Percentiles rank a stretch among this genome's conserved stretches.
Conservation (phyloP, 2,329 filamentous ascomycete species). For the Ophiocordyceps australis region DNA sequence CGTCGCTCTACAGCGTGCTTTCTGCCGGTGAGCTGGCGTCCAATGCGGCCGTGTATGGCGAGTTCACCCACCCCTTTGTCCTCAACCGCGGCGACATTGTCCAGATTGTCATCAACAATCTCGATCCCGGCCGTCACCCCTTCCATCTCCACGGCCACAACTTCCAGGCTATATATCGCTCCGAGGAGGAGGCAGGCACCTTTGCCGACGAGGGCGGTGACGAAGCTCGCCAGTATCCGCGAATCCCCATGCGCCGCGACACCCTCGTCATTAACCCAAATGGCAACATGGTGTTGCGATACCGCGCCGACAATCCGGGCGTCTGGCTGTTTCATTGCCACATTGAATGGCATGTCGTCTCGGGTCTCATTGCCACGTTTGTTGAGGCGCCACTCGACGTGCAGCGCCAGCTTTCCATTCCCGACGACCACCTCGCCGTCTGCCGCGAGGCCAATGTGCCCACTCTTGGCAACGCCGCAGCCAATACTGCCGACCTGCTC, state of each 20-base stretch:
- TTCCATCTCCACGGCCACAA: slow-evolving; percentile 67
- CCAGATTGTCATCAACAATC: slow-evolving; percentile 62
- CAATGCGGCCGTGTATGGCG: slow-evolving; percentile 45
- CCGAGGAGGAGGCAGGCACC: slow-evolving; percentile 34
- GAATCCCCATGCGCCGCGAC: slow-evolving; percentile 47
- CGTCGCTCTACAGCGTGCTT: slow-evolving; percentile 60
- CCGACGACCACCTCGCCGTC: slow-evolving; percentile 34
- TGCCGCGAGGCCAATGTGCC: slow-evolving; percentile 35
- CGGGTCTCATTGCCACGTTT: slow-evolving; percentile 47
- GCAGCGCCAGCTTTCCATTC: slow-evolving; percentile 39
- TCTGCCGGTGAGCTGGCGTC: slow-evolving; percentile 39
- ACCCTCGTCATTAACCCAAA: slow-evolving; percentile 45
- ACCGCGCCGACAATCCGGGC: slow-evolving; percentile 47
- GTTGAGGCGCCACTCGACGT: slow-evolving; percentile 44
- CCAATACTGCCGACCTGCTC: slow-evolving; percentile 43
- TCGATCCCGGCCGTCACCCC: slow-evolving; percentile 51
- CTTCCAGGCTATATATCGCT: slow-evolving; percentile 50
- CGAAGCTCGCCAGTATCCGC: slow-evolving; percentile 25
- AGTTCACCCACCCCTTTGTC: slow-evolving; percentile 47
- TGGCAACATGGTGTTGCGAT: slow-evolving; percentile 52
- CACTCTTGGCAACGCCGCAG: slow-evolving; percentile 54
- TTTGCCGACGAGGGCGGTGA: slow-evolving; percentile 28
- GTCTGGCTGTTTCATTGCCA: slow-evolving; percentile 67
- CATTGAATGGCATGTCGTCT: slow-evolving; percentile 58
- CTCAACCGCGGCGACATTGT: slow-evolving; percentile 50